These are phyloP conservation scores for Phytophthora pluvialis DNA, from an alignment of 352 stramenopile genomes.

Conservation along the genomic window DNA sequence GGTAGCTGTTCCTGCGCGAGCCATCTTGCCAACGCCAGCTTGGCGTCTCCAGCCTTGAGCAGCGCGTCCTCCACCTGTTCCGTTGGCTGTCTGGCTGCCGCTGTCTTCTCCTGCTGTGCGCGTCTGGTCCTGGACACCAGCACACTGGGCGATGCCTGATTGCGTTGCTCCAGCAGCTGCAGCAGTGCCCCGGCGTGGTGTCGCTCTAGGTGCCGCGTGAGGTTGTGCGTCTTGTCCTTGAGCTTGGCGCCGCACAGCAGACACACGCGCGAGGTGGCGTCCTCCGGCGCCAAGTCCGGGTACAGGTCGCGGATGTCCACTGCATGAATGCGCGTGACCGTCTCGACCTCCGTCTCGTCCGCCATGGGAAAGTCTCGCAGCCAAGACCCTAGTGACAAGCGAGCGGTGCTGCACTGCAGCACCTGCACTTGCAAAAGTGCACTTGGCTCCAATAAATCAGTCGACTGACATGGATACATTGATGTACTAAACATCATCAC, in stretches of 20 bases:
- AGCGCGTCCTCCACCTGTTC: constrained; percentile 14
- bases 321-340: constrained; percentile 52
- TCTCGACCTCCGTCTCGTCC: constrained; percentile 69
- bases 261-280: constrained; percentile 52
- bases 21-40: constrained; percentile 46
- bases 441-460: constrained; percentile 31
- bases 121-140: constrained; percentile 11
- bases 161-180: constrained; percentile 59
- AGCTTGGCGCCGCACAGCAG: constrained; percentile 51
- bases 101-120: constrained; percentile 24
- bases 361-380: constrained; percentile 23
- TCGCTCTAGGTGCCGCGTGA: constrained; percentile 65
- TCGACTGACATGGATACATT: constrained; percentile 33
- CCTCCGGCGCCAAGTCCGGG: constrained; percentile 42
- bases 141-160: constrained; percentile 26
- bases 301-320: constrained; percentile 63
- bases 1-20: constrained; percentile 54
- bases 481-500: background rate
- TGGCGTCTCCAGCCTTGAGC: constrained; percentile 35
- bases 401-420: constrained; percentile 10
- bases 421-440: constrained; percentile 14
- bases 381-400: constrained; percentile 2
- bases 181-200: constrained; percentile 55
- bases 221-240: constrained; percentile 75
- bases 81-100: constrained; percentile 10